A percentile compares a stretch with the other conserved stretches of the same genome.
phyloP scores from a whole-genome alignment of 805 yeast species.

The Candida peoriensis region DNA sequence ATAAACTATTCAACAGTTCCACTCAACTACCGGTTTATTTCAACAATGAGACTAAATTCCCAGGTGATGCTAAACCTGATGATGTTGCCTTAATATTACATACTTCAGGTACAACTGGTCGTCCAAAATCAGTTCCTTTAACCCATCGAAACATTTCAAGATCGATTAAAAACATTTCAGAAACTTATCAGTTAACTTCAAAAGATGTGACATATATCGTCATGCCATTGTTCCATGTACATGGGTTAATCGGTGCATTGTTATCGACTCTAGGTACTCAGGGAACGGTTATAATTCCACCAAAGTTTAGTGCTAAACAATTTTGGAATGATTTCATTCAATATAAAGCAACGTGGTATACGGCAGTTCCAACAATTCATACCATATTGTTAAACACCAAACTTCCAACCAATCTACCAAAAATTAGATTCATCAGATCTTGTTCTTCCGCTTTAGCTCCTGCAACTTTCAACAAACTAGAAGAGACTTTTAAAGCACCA shows the following conservation, averaged over 20 bases:
- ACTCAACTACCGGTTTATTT: conserved; percentile 24
- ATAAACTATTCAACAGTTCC: conserved; percentile 27
- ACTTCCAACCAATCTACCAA: conserved; percentile 45
- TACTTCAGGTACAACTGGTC: conserved; percentile 74
- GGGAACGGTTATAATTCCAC: conserved; percentile 60
- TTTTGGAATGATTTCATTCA: conserved; percentile 56
- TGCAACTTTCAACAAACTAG: conserved; percentile 52
- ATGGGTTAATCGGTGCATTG: conserved; percentile 64
- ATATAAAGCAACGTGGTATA: conserved; percentile 60
- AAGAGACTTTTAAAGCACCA: conserved; percentile 54
- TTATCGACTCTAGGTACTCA: conserved; percentile 56
- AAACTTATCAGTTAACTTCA: conserved; percentile 47
- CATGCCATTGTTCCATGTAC: conserved; percentile 78
- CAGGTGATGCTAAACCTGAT: conserved; percentile 40
- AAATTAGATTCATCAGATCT: conserved; percentile 62
- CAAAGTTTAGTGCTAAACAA: conserved; percentile 50
- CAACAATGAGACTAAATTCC: conserved; percentile 28
- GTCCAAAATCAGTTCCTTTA: conserved; percentile 72
- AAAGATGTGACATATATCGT: conserved; percentile 56
- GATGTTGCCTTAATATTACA: conserved; percentile 64
- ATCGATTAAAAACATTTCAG: conserved; percentile 52
- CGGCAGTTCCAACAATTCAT: conserved; percentile 76
- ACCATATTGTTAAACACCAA: conserved; percentile 52
- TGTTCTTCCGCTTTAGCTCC: conserved; percentile 73
- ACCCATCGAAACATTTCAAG: conserved; percentile 59